These are phyloP conservation scores for Debaryomyces nepalensis DNA, from an alignment of 1,139 yeast genomes.

Conservation along the genomic window DNA sequence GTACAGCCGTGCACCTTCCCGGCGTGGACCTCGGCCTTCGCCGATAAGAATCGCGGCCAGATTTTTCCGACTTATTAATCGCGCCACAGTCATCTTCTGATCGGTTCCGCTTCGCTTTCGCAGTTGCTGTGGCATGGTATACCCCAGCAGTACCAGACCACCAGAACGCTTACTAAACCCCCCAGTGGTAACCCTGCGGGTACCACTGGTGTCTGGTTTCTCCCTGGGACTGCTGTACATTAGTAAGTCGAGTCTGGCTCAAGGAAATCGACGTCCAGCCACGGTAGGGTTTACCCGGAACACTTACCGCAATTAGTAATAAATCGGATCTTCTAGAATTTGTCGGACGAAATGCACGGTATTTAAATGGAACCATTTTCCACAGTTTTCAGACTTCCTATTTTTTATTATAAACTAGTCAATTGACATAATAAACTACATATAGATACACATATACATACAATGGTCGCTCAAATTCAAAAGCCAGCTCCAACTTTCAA, in stretches of 20 bases:
- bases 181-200: not conserved
- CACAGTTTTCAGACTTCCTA: not conserved
- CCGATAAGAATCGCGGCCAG: conserved; percentile 2
- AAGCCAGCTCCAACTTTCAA: conserved; percentile 95
- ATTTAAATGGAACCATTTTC: conserved; percentile 9
- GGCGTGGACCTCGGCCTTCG: not conserved
- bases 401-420: conserved; percentile 1
- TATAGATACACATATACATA: conserved; percentile 17
- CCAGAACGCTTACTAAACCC: too few species aligned
- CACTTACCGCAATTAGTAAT: conserved; percentile 21
- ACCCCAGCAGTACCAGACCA: not conserved
- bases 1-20: not conserved
- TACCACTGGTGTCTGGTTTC: too few species aligned
- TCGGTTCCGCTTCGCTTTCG: not conserved
- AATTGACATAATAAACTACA: conserved; percentile 5
- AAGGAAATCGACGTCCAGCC: conserved; percentile 4
- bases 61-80: conserved; percentile 4
- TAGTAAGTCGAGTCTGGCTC: not conserved
- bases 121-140: not conserved
- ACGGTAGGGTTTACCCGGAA: conserved; percentile 9
- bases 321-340: conserved; percentile 22
- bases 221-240: too few species aligned
- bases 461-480: conserved; percentile 88
- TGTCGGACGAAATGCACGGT: conserved; percentile 7
- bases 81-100: conserved; percentile 9